A percentile compares a stretch with the other conserved stretches of the same genome.
Conservation (phyloP, 2,329 filamentous ascomycete genomes). For the Exophiala spinifera region DNA sequence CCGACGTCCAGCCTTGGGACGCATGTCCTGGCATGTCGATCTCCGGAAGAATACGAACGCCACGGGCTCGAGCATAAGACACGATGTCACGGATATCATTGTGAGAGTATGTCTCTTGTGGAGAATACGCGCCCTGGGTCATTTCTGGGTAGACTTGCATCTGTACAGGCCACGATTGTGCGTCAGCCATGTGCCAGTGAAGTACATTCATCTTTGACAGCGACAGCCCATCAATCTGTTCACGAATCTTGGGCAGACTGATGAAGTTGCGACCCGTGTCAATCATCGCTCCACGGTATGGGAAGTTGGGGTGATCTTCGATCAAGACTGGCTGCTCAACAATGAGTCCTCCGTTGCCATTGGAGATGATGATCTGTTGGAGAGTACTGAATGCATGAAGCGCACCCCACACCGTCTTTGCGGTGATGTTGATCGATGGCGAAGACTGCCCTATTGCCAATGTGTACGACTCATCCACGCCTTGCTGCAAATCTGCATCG, state of each 20-base stretch:
- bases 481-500: constrained; percentile 51
- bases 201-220: constrained; percentile 57
- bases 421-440: constrained; percentile 44
- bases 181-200: constrained; percentile 57
- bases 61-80: constrained; percentile 52
- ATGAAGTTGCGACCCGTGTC: constrained; percentile 57
- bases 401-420: constrained; percentile 54
- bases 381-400: constrained; percentile 57
- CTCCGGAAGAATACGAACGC: constrained; percentile 59
- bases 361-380: constrained; percentile 54
- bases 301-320: constrained; percentile 51
- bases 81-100: constrained; percentile 45
- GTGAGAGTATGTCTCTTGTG: constrained; percentile 47
- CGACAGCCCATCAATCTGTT: constrained; percentile 55
- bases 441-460: constrained; percentile 43
- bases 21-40: constrained; percentile 62
- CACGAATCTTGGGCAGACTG: constrained; percentile 49
- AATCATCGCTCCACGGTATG: constrained; percentile 55
- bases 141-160: constrained; percentile 51
- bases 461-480: constrained; percentile 57
- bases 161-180: constrained; percentile 55
- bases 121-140: constrained; percentile 54
- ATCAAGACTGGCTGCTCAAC: constrained; percentile 55
- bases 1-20: constrained; percentile 54
- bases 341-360: constrained; percentile 44